A percentile compares a stretch with the other conserved stretches of the same genome.
These are phyloP conservation scores for Syncephalastrum sp. DNA, from an alignment of 371 early-diverging fungal species.

Conservation along the genomic window DNA sequence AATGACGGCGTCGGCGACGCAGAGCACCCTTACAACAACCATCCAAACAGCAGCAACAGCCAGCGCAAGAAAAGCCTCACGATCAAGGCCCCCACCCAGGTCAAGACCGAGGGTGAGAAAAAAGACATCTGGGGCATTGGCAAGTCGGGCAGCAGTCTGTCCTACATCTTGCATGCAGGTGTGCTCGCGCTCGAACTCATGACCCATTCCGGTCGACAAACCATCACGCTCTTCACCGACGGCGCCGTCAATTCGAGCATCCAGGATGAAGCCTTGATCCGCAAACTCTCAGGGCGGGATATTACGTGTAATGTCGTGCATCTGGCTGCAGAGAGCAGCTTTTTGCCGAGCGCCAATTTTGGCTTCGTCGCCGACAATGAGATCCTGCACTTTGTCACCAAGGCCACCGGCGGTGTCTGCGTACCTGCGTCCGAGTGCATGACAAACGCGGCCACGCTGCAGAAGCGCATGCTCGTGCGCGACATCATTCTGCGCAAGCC, in stretches of 20 bases:
- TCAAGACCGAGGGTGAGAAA: constrained; percentile 8
- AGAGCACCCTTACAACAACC: not conserved
- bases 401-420: constrained; percentile 77
- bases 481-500: no score
- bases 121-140: constrained; percentile 65
- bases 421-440: constrained; percentile 56
- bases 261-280: constrained; percentile 49
- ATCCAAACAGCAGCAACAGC: not conserved
- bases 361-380: constrained; percentile 91
- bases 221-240: constrained; percentile 79
- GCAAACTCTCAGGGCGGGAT: constrained; percentile 48
- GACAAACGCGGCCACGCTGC: not conserved
- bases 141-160: constrained; percentile 55
- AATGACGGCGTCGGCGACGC: constrained; percentile 15
- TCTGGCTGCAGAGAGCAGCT: constrained; percentile 52
- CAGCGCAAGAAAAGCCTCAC: constrained; percentile 1
- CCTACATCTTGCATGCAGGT: constrained; percentile 68
- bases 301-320: constrained; percentile 80
- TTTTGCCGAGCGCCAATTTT: constrained; percentile 73
- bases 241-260: constrained; percentile 76
- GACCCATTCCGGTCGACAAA: constrained; percentile 65
- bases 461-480: no score
- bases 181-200: constrained; percentile 68
- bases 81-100: constrained; percentile 5
- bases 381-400: constrained; percentile 76